Percentiles rank a stretch among this genome's conserved stretches.
phyloP scores from a whole-genome alignment of 345 rosid species.

The Eucalyptus guilfoylei region DNA sequence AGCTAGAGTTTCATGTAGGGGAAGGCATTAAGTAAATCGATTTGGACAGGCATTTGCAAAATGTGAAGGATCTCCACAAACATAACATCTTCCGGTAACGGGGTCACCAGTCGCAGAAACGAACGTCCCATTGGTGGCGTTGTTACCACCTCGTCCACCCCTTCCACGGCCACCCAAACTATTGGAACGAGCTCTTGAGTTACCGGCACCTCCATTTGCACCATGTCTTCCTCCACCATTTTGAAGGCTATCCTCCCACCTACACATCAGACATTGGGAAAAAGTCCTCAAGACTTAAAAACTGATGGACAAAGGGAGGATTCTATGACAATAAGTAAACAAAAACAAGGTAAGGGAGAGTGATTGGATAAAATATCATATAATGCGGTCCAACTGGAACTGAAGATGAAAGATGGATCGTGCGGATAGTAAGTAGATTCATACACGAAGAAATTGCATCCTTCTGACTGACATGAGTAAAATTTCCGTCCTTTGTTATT shows the following conservation, averaged over 20 bases:
- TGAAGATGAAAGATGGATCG: background rate
- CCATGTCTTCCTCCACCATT: constrained; percentile 28
- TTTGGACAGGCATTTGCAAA: constrained; percentile 79
- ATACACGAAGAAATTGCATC: constrained; percentile 87
- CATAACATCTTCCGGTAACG: constrained; percentile 61
- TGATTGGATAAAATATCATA: background rate
- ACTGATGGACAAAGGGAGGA: background rate
- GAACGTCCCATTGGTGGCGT: constrained; percentile 27
- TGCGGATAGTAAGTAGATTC: background rate
- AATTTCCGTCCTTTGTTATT: constrained; percentile 89
- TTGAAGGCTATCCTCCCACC: constrained; percentile 79
- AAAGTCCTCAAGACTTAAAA: background rate
- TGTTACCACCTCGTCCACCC: constrained; percentile 21
- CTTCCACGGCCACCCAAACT: constrained; percentile 36
- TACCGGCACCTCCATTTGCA: constrained; percentile 5
- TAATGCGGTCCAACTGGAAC: background rate
- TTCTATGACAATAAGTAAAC: background rate
- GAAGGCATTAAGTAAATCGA: constrained; percentile 29
- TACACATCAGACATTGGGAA: constrained; percentile 8
- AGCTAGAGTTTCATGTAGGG: background rate
- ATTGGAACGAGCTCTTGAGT: constrained; percentile 6
- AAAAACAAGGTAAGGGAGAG: background rate
- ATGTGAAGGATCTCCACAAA: constrained; percentile 94
- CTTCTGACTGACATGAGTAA: constrained; percentile 67
- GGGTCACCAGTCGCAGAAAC: constrained; percentile 92